Conservation (phyloP, 257 asterid genomes). For the Salvia rosmarinus region DNA sequence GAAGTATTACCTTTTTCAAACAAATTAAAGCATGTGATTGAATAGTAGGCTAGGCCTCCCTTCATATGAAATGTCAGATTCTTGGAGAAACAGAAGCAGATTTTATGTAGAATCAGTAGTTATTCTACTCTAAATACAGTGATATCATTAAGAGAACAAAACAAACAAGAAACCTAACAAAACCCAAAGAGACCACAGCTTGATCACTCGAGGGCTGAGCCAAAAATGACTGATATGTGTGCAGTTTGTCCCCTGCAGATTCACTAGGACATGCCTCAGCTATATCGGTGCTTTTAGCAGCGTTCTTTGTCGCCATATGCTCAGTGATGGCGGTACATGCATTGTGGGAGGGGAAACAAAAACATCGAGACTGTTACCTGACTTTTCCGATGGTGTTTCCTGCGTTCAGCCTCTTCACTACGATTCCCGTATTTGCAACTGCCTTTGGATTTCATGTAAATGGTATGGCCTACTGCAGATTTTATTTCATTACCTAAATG, state of each 20-base stretch:
- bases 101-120: not conserved
- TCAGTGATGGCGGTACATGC: conserved; percentile 82
- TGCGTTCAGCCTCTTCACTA: conserved; percentile 71
- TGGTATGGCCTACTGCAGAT: too few relatives aligned
- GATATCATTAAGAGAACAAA: too few relatives aligned
- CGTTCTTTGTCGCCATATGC: conserved; percentile 78
- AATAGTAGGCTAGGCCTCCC: not conserved
- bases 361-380: conserved; percentile 67
- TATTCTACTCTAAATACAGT: too few relatives aligned
- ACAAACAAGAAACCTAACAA: too few relatives aligned
- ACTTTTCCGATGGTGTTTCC: conserved; percentile 61
- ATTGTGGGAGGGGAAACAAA: conserved; percentile 71
- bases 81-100: conserved; percentile 11
- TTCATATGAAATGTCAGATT: not conserved
- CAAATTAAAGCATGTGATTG: not conserved
- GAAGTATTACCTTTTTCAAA: not conserved
- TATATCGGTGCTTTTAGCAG: conserved; percentile 81
- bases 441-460: conserved; percentile 96
- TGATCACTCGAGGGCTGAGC: too few relatives aligned
- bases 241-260: conserved; percentile 58
- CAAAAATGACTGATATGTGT: conserved; percentile 40
- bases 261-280: conserved; percentile 92
- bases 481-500: too few relatives aligned
- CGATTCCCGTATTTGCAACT: conserved; percentile 89
- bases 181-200: too few relatives aligned